Percentiles rank a stretch among this genome's conserved stretches.
Evolutionary conservation across 345 rosid genomes (phyloP).

Genomic region (Cochlearia excelsa): DNA sequence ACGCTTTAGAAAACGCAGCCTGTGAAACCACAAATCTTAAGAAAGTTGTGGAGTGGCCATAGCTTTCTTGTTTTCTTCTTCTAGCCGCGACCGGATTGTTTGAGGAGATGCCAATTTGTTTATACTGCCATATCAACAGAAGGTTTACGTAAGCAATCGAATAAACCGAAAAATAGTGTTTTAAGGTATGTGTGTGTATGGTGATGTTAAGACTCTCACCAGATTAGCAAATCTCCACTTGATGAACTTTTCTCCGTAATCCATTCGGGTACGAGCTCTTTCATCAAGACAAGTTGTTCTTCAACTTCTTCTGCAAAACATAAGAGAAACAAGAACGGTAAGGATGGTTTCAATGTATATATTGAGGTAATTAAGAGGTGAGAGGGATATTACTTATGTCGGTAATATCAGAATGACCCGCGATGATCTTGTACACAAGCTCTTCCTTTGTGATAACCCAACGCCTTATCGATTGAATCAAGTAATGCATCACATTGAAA

Average conservation of each 20-base stretch:
- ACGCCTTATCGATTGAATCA: conserved; percentile 61
- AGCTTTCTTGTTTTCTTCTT: conserved; percentile 46
- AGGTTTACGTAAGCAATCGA: not conserved
- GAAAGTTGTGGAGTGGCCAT: not conserved
- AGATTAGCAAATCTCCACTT: conserved; percentile 60
- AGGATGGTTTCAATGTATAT: not conserved
- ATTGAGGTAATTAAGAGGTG: not conserved
- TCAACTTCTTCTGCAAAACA: conserved; percentile 62
- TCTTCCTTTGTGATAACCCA: conserved; percentile 77
- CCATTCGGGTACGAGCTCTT: conserved; percentile 85
- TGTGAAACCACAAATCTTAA: not conserved
- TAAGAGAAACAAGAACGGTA: not conserved
- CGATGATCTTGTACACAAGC: conserved; percentile 58
- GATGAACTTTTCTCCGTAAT: conserved; percentile 64
- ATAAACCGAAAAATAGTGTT: not conserved
- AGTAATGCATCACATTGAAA: conserved; percentile 61
- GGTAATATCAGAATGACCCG: conserved; percentile 52
- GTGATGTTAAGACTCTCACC: conserved; percentile 45
- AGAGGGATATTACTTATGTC: conserved; percentile 62
- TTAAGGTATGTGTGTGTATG: not conserved
- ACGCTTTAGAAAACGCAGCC: not conserved
- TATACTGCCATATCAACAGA: conserved; percentile 44
- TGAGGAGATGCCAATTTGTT: conserved; percentile 53
- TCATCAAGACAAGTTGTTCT: conserved; percentile 67
- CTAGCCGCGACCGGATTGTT: conserved; percentile 45